Percentiles rank a stretch among this genome's conserved stretches.
Conservation (phyloP, 2,329 filamentous ascomycete species). For the Aureobasidium melanogenum region DNA sequence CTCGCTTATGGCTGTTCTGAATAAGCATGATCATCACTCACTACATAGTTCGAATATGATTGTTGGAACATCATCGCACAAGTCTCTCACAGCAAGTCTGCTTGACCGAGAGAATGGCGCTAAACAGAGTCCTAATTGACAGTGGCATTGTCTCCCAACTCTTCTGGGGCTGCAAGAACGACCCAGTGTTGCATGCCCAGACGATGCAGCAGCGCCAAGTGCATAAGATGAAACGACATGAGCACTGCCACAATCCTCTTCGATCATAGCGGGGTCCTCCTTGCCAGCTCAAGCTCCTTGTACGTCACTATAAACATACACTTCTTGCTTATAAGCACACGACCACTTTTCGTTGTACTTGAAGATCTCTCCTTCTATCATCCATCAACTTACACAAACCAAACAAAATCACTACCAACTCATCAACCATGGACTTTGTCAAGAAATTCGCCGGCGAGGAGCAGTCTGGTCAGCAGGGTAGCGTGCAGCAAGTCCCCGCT, state of each 20-base stretch:
- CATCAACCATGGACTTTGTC: conserved; percentile 37
- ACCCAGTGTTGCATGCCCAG: background rate
- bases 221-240: background rate
- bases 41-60: no score
- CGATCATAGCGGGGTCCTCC: conserved; percentile 4
- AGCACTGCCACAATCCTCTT: background rate
- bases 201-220: background rate
- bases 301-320: background rate
- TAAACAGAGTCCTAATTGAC: no score
- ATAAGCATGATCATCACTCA: background rate
- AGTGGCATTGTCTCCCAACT: background rate
- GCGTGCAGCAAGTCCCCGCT: conserved; percentile 23
- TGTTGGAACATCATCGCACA: no score
- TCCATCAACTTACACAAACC: background rate
- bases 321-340: background rate
- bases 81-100: no score
- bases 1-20: background rate
- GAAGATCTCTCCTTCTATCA: background rate
- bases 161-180: background rate
- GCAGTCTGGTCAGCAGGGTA: conserved; percentile 14
- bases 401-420: background rate
- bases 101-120: no score
- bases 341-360: background rate
- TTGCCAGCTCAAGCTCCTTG: background rate
- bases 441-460: conserved; percentile 35